Evolutionary conservation across 1,284 basidiomycete genomes (phyloP).

Genomic region (Somion occarium): DNA sequence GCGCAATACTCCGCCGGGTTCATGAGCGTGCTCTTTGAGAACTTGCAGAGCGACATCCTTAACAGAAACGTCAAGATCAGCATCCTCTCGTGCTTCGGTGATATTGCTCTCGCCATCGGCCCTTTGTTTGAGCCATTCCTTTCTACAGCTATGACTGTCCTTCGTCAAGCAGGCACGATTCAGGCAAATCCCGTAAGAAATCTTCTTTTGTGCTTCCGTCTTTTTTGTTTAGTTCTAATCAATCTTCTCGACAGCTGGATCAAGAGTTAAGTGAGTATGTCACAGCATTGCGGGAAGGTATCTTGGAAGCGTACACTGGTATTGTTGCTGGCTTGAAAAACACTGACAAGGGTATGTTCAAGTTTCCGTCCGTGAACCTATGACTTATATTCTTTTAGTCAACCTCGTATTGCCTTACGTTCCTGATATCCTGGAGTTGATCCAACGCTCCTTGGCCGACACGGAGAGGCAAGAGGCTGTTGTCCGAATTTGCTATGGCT

Average conservation of each 20-base stretch:
- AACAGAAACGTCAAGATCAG: slow-evolving; percentile 96
- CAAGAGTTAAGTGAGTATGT: slow-evolving; percentile 94
- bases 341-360: slow-evolving; percentile 63
- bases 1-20: slow-evolving; percentile 82
- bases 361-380: background rate
- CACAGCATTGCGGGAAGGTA: slow-evolving; percentile 86
- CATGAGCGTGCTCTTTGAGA: slow-evolving; percentile 89
- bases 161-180: slow-evolving; percentile 86
- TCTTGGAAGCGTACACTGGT: slow-evolving; percentile 95
- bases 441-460: slow-evolving; percentile 78
- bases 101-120: slow-evolving; percentile 93
- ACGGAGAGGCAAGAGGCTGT: slow-evolving; percentile 82
- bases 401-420: slow-evolving; percentile 72
- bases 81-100: slow-evolving; percentile 93
- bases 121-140: slow-evolving; percentile 86
- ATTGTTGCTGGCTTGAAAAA: slow-evolving; percentile 89
- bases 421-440: slow-evolving; percentile 75
- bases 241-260: slow-evolving; percentile 52
- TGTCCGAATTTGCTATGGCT: slow-evolving; percentile 43
- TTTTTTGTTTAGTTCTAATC: slow-evolving; percentile 5
- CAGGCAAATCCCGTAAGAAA: slow-evolving; percentile 76
- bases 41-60: slow-evolving; percentile 87
- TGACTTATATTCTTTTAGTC: slow-evolving; percentile 32
- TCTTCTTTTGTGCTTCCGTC: slow-evolving; percentile 11
- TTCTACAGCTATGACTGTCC: slow-evolving; percentile 85